Evolutionary conservation across 352 stramenopile species (phyloP), one percentile per base, ranked within the genome.

Genomic region (Globisporangium polare): DNA sequence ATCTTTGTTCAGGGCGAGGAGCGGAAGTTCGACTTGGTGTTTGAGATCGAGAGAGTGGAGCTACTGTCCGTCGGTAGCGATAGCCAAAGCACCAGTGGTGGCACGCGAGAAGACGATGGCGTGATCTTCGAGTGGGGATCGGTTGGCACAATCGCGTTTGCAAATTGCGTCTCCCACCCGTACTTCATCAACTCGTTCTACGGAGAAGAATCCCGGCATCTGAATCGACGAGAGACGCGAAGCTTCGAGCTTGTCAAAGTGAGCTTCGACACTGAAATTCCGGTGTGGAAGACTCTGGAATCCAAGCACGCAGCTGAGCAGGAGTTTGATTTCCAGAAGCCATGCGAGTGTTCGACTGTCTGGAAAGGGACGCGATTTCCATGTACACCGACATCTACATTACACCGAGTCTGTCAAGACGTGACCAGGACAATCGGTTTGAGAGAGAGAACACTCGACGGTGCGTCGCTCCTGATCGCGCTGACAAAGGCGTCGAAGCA

Each of bases 101-200:
- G 65, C 33, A 72, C 58, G 20, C 78, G 52, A 60, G 77, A 71
- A 55, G 80, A 68, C 53, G 72, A 65, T 27, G 42, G 63, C 20
- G 66, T 57, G 26, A 55, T 81, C 12, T 61, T 88, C 33, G 68
- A 69, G 29, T 88, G 78, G 76, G 78, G 78, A 5, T 73, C 67
- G 10, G 54, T 74, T 39, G 74, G 86, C 66, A 63, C 63, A 9
- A 61, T 58, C 12, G 47, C 69, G 29, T 77, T 87, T 51, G 74
- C 65, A 5, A 74, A 85, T 31, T 89, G 75, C 50, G 77, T 90
- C 18, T 84, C 77, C 1, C 83, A 92, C 41, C 83, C 83, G n/a
- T 92, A 89, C 46, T 92, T 90, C 41, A 80, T 80, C 17, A 73
- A 69, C 26, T 84, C 80, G 29, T 92, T 92, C 53, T 92, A 86